Conservation (phyloP, 192 early-diverging fungal species). For the Irineochytrium annulatum region DNA sequence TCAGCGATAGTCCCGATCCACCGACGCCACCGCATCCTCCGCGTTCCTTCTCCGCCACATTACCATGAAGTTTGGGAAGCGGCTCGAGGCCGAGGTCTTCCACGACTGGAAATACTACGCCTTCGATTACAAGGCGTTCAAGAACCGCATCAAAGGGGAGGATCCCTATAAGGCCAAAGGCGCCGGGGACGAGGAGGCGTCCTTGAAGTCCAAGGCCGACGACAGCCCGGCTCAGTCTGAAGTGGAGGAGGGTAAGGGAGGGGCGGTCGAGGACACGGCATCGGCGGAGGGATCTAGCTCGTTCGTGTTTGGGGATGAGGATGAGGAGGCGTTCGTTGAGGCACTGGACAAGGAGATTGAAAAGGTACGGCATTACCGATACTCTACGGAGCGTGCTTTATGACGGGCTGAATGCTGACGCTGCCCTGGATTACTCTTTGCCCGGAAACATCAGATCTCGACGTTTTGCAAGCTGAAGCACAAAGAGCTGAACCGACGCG, state of each 20-base stretch:
- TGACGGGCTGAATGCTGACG: constrained; percentile 14
- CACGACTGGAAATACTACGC: constrained; percentile 22
- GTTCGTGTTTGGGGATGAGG: too few species aligned
- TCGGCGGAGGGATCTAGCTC: too few species aligned
- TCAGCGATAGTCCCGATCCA: too few species aligned
- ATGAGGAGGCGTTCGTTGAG: background rate
- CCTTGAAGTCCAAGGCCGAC: too few species aligned
- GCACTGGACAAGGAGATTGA: background rate
- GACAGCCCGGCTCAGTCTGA: too few species aligned
- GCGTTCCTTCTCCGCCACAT: background rate
- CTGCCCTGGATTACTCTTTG: constrained; percentile 15
- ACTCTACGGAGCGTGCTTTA: background rate
- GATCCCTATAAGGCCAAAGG: constrained; percentile 22
- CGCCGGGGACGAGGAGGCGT: too few species aligned
- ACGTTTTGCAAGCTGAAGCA: constrained; percentile 27
- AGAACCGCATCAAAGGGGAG: constrained; percentile 8
- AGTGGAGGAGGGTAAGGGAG: too few species aligned
- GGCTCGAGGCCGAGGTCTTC: constrained; percentile 2
- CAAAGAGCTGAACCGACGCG: constrained; percentile 17
- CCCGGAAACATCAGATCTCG: constrained; percentile 16
- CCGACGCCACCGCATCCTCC: too few species aligned
- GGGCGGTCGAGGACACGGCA: too few species aligned
- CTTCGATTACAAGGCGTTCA: constrained; percentile 28
- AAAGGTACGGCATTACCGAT: background rate
- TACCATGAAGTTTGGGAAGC: constrained; percentile 3